phyloP scores from a whole-genome alignment of 257 asterid species.

The Solanum verrucosum region DNA sequence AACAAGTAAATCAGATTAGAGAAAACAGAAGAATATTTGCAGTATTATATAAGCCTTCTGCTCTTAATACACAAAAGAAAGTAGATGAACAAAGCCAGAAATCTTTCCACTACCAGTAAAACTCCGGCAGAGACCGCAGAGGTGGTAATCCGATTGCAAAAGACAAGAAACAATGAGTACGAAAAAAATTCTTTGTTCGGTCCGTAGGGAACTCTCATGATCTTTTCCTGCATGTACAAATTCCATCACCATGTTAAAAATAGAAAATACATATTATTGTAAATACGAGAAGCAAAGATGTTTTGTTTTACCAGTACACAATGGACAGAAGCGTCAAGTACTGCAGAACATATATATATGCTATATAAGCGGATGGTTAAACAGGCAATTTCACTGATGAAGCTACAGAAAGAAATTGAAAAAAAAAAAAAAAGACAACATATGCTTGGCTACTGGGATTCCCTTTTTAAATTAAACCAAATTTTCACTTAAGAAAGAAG shows the following conservation, averaged over 20 bases:
- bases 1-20: not conserved
- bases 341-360: not conserved
- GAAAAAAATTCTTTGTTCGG: slow-evolving; percentile 61
- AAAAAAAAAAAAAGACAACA: not conserved
- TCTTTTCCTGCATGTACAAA: slow-evolving; percentile 71
- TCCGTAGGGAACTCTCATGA: slow-evolving; percentile 97
- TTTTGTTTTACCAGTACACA: not conserved
- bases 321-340: not conserved
- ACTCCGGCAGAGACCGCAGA: slow-evolving; percentile 85
- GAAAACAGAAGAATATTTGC: not conserved
- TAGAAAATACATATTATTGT: not conserved
- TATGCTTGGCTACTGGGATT: not conserved
- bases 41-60: not conserved
- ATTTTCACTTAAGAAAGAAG: not conserved
- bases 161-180: slow-evolving; percentile 88
- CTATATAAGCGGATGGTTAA: not conserved
- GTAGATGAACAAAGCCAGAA: not conserved
- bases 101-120: slow-evolving; percentile 53
- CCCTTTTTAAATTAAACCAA: not conserved
- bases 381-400: not conserved
- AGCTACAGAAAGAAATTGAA: not conserved
- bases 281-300: not conserved
- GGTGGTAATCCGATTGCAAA: slow-evolving; percentile 94
- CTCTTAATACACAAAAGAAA: not conserved
- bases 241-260: slow-evolving; percentile 1